Evolutionary conservation across 2,329 filamentous ascomycete species (phyloP), one percentile per base, ranked within the genome.

Genomic region (Ceratocystis variospora): DNA sequence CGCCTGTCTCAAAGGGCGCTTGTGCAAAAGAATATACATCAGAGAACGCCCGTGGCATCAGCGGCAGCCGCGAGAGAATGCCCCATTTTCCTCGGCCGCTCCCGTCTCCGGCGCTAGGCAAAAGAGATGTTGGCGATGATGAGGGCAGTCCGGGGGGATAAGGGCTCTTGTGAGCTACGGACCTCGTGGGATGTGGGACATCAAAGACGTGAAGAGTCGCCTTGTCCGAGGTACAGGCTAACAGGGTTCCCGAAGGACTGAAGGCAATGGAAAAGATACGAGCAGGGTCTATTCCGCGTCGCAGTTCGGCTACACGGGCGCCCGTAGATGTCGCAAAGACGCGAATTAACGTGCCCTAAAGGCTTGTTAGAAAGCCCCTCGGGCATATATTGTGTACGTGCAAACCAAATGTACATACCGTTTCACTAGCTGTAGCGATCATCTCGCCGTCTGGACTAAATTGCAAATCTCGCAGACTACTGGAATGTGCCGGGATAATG

Each of bases 211-310:
- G 94, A 10, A 99, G 80, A 0, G 92, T 99, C 5, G 90, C 92
- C 76, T 97, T 99, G 79, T 99, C 94, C 0, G 92, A 96, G 0
- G 93, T 97, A 69, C 91, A 93, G 31, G 94, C 94, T 10, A 97
- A 81, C 73, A 91, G 82, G 55, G 81, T 83, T 63, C 88, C 89
- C 0, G 86, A 86, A 0, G 92, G 92, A 22, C 89, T 95, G 74
- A 99, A 94, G 10, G 88, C 87, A 10, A 99, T 80, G 1, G 89
- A 93, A 76, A 89, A 96, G 70, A 97, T 88, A 65, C 86, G 85
- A 17, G 94, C 92, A 45, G 86, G 87, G 72, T 99, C 94, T 61
- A 96, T 87, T 53, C 94, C 94, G 44, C 94, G 86, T 55, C 94
- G 86, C 62, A 96, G 81, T 76, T 99, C 94, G 48, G 85, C 87